These are phyloP conservation scores for Ustulina deusta DNA, from an alignment of 2,329 filamentous ascomycete genomes.

Conservation along the genomic window DNA sequence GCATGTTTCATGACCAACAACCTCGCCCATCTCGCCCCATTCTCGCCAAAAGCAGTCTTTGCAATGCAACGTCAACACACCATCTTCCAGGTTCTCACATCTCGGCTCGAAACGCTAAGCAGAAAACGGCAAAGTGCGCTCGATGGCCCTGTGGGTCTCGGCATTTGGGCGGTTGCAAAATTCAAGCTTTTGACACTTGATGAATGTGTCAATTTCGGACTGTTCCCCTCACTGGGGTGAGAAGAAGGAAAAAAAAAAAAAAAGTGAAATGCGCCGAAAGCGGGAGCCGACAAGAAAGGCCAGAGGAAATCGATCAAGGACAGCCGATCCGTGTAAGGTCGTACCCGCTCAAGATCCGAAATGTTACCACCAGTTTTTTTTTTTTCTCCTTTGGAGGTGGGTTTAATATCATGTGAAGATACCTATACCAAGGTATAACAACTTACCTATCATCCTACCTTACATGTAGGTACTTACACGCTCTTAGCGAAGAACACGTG, in stretches of 20 bases:
- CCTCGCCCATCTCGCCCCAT: slow-evolving; percentile 16
- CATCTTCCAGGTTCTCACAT: slow-evolving; percentile 28
- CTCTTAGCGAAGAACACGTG: slow-evolving; percentile 29
- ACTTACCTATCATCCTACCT: no score
- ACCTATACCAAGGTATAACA: slow-evolving; percentile 9
- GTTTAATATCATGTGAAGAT: slow-evolving; percentile 23
- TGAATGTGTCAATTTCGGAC: background rate
- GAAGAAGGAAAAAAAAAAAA: background rate
- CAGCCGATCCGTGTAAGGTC: background rate
- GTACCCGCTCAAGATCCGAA: background rate
- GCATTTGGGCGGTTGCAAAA: slow-evolving; percentile 40
- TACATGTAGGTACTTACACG: no score
- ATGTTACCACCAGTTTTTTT: background rate
- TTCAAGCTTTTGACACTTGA: slow-evolving; percentile 33
- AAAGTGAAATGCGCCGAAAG: background rate
- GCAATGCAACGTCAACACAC: slow-evolving; percentile 36
- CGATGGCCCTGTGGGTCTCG: slow-evolving; percentile 36
- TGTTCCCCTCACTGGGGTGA: background rate
- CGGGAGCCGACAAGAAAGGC: background rate
- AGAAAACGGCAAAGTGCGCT: slow-evolving; percentile 27
- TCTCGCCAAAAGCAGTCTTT: background rate
- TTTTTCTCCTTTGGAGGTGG: background rate
- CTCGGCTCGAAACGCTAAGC: slow-evolving; percentile 27
- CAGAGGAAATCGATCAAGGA: background rate
- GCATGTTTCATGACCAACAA: slow-evolving; percentile 33